Evolutionary conservation across 1,139 yeast genomes (phyloP).

Genomic region (Suhomyces ambrosiae): DNA sequence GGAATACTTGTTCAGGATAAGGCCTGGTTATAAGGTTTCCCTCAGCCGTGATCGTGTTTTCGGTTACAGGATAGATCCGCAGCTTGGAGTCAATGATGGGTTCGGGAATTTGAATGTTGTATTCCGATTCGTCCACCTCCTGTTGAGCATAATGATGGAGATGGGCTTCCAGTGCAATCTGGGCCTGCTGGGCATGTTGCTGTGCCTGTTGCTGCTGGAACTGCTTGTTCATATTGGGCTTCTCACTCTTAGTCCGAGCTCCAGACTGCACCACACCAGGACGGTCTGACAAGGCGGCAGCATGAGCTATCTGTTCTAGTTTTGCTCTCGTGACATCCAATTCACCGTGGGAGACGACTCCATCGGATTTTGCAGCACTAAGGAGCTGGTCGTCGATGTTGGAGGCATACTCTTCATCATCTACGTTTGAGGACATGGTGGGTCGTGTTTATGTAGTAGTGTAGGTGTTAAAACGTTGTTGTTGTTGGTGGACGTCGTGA

Average conservation of each 20-base stretch:
- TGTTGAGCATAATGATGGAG: slow-evolving; percentile 22
- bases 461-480: slow-evolving; percentile 17
- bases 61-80: slow-evolving; percentile 50
- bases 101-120: slow-evolving; percentile 52
- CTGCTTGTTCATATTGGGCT: slow-evolving; percentile 17
- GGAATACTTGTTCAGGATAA: slow-evolving; percentile 56
- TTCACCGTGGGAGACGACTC: slow-evolving; percentile 29
- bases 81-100: slow-evolving; percentile 49
- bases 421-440: slow-evolving; percentile 27
- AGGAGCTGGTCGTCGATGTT: slow-evolving; percentile 52
- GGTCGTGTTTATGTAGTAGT: slow-evolving; percentile 35
- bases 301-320: slow-evolving; percentile 37
- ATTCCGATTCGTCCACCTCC: slow-evolving; percentile 45
- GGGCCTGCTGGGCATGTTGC: slow-evolving; percentile 17
- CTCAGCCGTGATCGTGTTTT: slow-evolving; percentile 50
- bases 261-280: slow-evolving; percentile 6
- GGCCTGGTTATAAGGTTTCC: slow-evolving; percentile 58
- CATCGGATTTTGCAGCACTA: slow-evolving; percentile 39
- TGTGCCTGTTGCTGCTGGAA: slow-evolving; percentile 20
- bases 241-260: neutral
- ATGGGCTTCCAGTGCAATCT: slow-evolving; percentile 24
- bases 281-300: slow-evolving; percentile 23
- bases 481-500: slow-evolving; percentile 6
- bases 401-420: slow-evolving; percentile 44
- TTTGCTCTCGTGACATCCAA: slow-evolving; percentile 33